Base-by-base conservation (phyloP, 352 stramenopile species). In the Phytophthora pluvialis region DNA sequence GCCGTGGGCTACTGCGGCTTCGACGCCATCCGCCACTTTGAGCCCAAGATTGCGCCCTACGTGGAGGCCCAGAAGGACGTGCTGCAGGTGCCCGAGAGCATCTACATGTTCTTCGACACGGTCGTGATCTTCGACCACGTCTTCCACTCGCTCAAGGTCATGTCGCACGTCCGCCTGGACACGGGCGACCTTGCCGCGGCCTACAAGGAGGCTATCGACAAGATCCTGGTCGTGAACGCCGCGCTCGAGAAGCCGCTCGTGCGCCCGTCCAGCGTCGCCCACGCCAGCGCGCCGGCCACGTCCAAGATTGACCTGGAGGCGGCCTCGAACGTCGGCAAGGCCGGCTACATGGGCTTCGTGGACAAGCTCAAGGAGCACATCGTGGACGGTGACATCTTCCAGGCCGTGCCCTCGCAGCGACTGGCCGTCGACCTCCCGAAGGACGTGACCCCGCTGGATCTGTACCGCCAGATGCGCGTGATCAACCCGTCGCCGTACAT, bases 51-150 rank as follows among this genome's bases (percentile, higher is more conserved):
- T 31, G 86, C 84, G 40, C 86, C 88, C 3, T 93, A 83, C 53
- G 77, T 97, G 33, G 83, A 86, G 25, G 67, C 70, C 7, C 89
- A 97, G 59, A 79, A 75, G 44, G 88, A 97, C 59, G 79, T 95
- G 56, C 65, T 97, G 13, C 60, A 89, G 29, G 83, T 95, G 16
- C 89, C 89, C 13, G 89, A 97, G 72, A 94, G 86, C 63, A 90
- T 95, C 64, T 97, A 95, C 71, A 97, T 97, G 89, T 86, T 97
- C 60, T 95, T 95, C 42, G 83, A 96, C 72, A 95, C 88, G 52
- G 78, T 95, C 39, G 83, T 97, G 40, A 87, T 96, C 31, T 97
- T 97, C 64, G 89, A 97, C 70, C 89, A 96, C 72, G 88, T 95
- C 8, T 94, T 94, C 67, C 88, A 97, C 73, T 92, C 89, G 72